A percentile compares a stretch with the other conserved stretches of the same genome.
Conservation (phyloP, 129 eudicot species). For the Calendula officinalis region DNA sequence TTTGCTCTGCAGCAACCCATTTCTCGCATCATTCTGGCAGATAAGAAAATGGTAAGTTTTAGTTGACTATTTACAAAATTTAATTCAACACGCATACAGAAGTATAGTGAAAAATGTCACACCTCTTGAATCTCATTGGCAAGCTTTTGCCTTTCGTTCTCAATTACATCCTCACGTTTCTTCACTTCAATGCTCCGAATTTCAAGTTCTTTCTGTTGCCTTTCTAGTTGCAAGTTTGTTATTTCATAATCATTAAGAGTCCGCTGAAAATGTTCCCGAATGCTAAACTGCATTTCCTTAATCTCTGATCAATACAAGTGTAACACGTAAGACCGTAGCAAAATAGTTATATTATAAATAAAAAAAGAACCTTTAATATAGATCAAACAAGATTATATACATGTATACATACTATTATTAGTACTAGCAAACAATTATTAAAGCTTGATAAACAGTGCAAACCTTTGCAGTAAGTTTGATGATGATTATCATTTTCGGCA, state of each 20-base stretch:
- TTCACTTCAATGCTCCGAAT: conserved; percentile 53
- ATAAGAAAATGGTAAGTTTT: background rate
- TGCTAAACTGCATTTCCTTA: conserved; percentile 52
- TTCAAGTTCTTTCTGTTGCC: conserved; percentile 58
- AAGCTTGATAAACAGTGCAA: conserved; percentile 6
- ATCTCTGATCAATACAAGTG: conserved; percentile 41
- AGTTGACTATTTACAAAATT: background rate
- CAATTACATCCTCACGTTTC: conserved; percentile 63
- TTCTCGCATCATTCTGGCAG: conserved; percentile 54
- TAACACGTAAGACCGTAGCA: background rate
- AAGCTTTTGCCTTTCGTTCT: conserved; percentile 56
- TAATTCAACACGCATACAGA: background rate
- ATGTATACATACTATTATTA: background rate
- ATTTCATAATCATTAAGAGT: conserved; percentile 64
- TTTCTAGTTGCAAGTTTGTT: conserved; percentile 50
- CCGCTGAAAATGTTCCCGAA: conserved; percentile 61
- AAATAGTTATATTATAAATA: background rate
- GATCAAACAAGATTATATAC: too few relatives aligned
- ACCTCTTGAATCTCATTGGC: conserved; percentile 74
- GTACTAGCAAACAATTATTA: background rate
- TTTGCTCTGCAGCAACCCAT: conserved; percentile 57
- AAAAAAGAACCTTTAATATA: background rate
- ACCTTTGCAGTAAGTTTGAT: conserved; percentile 70
- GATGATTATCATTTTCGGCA: conserved; percentile 57
- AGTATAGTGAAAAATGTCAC: background rate